Evolutionary conservation across 768 basidiomycete genomes (phyloP).

Genomic region (Pulveroboletus sp.): DNA sequence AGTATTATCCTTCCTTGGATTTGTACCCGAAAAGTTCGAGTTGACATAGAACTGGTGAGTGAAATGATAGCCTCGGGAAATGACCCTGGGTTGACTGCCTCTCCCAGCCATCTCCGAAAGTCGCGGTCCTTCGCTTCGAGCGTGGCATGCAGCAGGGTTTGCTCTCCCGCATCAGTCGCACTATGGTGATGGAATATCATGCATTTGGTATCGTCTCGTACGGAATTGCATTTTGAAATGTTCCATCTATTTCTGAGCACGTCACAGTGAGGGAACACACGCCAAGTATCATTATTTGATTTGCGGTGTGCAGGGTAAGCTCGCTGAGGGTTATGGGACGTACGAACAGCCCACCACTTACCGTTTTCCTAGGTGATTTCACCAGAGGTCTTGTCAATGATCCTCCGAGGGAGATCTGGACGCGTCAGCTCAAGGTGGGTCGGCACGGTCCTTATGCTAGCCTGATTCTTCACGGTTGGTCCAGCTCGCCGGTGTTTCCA

Average conservation of each 20-base stretch:
- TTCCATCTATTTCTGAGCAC: conserved; percentile 8
- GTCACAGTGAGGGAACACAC: conserved; percentile 58
- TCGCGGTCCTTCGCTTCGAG: conserved; percentile 72
- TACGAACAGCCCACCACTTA: background rate
- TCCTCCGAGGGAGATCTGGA: conserved; percentile 71
- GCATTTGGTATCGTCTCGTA: conserved; percentile 78
- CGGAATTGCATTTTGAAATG: conserved; percentile 17
- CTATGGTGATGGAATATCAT: conserved; percentile 69
- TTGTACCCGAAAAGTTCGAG: conserved; percentile 64
- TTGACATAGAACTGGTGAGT: conserved; percentile 72
- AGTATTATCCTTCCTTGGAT: conserved; percentile 74
- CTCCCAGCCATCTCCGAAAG: conserved; percentile 68
- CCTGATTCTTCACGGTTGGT: conserved; percentile 3
- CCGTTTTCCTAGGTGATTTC: conserved; percentile 53
- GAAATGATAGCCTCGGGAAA: background rate
- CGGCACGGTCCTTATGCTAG: background rate
- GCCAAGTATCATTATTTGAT: conserved; percentile 79
- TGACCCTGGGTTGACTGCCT: conserved; percentile 1
- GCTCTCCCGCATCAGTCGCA: conserved; percentile 67
- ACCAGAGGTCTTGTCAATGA: conserved; percentile 65
- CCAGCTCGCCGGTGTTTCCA: conserved; percentile 77
- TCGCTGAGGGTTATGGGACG: background rate
- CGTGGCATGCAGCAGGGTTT: conserved; percentile 84
- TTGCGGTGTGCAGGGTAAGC: conserved; percentile 64
- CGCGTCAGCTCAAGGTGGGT: conserved; percentile 68